Conservation (phyloP, 2,329 filamentous ascomycete genomes). For the Botrytis sinoallii region DNA sequence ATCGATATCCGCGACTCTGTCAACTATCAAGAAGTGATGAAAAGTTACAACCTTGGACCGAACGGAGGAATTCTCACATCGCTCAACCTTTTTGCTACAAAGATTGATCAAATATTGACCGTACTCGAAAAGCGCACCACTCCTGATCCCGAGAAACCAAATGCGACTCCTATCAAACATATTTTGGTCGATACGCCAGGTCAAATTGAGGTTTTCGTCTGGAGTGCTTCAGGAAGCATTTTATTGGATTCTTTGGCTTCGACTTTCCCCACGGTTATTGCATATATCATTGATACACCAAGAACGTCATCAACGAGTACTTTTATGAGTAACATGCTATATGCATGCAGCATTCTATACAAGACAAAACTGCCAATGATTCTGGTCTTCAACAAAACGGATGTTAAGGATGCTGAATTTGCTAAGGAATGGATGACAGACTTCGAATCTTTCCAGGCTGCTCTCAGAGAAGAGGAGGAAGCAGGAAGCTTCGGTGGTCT, state of each 20-base stretch:
- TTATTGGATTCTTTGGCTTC: constrained; percentile 89
- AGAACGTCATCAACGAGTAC: constrained; percentile 89
- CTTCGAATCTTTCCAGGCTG: constrained; percentile 91
- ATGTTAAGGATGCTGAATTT: constrained; percentile 85
- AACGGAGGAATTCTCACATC: constrained; percentile 97
- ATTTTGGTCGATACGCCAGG: constrained; percentile 94
- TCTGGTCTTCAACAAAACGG: constrained; percentile 97
- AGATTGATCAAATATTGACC: constrained; percentile 90
- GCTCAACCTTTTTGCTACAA: constrained; percentile 94
- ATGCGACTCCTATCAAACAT: constrained; percentile 66
- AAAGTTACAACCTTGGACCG: constrained; percentile 94
- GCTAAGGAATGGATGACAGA: constrained; percentile 99
- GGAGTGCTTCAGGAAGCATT: constrained; percentile 94
- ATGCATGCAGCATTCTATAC: constrained; percentile 97
- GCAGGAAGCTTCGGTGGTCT: constrained; percentile 70
- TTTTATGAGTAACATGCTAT: constrained; percentile 99
- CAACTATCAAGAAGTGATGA: constrained; percentile 99
- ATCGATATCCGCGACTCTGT: constrained; percentile 99
- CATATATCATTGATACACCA: constrained; percentile 96
- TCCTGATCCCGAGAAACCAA: constrained; percentile 58
- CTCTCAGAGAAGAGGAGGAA: constrained; percentile 76
- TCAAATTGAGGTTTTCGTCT: constrained; percentile 98
- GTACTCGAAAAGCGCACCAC: constrained; percentile 85
- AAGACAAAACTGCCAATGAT: constrained; percentile 99
- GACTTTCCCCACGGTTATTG: constrained; percentile 93